These are phyloP conservation scores for Xylaria sp. DNA, from an alignment of 2,329 filamentous ascomycete genomes.

Conservation along the genomic window DNA sequence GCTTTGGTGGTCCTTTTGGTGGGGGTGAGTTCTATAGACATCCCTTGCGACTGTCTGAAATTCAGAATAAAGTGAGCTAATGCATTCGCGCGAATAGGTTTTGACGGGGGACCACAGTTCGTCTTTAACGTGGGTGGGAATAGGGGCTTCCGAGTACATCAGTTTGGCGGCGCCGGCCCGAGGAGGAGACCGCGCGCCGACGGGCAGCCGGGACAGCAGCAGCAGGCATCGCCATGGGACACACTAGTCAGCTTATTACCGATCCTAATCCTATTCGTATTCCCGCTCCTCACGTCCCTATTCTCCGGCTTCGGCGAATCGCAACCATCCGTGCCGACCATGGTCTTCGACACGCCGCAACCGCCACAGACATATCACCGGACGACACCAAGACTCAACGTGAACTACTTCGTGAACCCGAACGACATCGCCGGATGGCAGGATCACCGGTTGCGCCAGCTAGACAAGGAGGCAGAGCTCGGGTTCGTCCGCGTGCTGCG, in stretches of 20 bases:
- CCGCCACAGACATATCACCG: slow-evolving; percentile 80
- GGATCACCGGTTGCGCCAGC: slow-evolving; percentile 73
- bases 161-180: slow-evolving; percentile 86
- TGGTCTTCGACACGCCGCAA: slow-evolving; percentile 78
- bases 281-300: slow-evolving; percentile 83
- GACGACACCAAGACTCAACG: slow-evolving; percentile 74
- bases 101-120: slow-evolving; percentile 86
- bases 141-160: slow-evolving; percentile 91
- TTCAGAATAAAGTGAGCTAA: slow-evolving; percentile 8
- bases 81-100: slow-evolving; percentile 49
- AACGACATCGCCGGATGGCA: slow-evolving; percentile 77
- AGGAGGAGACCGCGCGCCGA: slow-evolving; percentile 76
- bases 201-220: slow-evolving; percentile 59
- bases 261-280: slow-evolving; percentile 87
- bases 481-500: slow-evolving; percentile 75
- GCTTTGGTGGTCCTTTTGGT: slow-evolving; percentile 73
- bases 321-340: slow-evolving; percentile 69
- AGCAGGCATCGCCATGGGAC: slow-evolving; percentile 63
- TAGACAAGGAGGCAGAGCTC: slow-evolving; percentile 83
- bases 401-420: slow-evolving; percentile 89
- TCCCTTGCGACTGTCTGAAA: neutral
- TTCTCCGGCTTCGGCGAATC: slow-evolving; percentile 69
- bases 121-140: slow-evolving; percentile 96
- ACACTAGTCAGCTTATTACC: slow-evolving; percentile 82
- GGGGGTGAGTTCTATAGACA: slow-evolving; percentile 61